Base-by-base conservation (phyloP, 2,329 filamentous ascomycete species). In the Botryotinia convoluta region DNA sequence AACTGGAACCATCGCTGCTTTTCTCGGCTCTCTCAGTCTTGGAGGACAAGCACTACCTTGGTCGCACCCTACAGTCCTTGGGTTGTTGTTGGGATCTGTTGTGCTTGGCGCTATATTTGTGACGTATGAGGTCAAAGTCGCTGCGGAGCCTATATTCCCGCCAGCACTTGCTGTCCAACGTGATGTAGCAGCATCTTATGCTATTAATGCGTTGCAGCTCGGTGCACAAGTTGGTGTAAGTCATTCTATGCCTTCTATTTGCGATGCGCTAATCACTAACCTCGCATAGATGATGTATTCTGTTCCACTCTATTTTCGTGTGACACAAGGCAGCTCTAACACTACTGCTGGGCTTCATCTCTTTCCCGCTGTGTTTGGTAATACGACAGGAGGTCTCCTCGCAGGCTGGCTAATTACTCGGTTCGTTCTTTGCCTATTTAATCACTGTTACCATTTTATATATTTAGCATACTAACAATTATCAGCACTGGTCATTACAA, bases 301-400 rank as follows among this genome's bases (percentile, higher is more conserved):
- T 0, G 86, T 93, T 0, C 91, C 91, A 0, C 81, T 93, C 0
- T 93, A 93, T 81, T 93, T 93, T 75, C 89, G 92, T 73, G 86
- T 91, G 1, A 90, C 90, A 0, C 82, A 86, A 8, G 82, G 84
- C 0, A 86, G 85, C 4, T 89, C 87, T 0, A 89, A 87, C 62
- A 89, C 90, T 0, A 82, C 83, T 1, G 89, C 91, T 0, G 87
- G 87, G 0, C 81, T 87, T 0, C 89, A 92, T 77, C 83, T 94
- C 0, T 85, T 93, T 59, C 91, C 91, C 0, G 89, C 91, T 0
- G 90, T 93, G 0, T 81, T 87, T 0, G 91, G 91, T 0, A 93
- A 93, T 76, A 88, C 91, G 0, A 74, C 89, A 0, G 91, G 90
- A 1, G 90, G 89, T 0, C 82, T 93, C 2, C 60, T 90, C 0